Conservation (phyloP, 495 filamentous ascomycete genomes). For the Neurospora africana region DNA sequence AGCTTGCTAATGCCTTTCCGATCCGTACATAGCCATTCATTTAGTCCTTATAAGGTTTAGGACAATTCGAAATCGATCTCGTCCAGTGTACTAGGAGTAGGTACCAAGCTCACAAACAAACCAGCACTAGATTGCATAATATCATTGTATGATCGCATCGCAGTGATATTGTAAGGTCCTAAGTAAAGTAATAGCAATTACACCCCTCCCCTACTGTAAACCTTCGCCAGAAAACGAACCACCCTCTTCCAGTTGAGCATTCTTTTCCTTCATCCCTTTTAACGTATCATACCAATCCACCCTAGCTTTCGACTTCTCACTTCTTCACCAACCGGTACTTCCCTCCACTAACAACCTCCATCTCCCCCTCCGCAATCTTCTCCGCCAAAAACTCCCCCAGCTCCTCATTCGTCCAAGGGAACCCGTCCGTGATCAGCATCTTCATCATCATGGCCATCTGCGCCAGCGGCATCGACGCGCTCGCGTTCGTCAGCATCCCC, state of each 20-base stretch:
- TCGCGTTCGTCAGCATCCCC: slow-evolving; percentile 89
- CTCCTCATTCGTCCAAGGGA: slow-evolving; percentile 66
- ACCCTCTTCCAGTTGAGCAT: background rate
- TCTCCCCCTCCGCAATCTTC: slow-evolving; percentile 58
- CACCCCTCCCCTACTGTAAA: background rate
- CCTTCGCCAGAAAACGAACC: background rate
- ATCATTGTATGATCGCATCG: background rate
- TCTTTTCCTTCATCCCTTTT: background rate
- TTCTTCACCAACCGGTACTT: slow-evolving; percentile 54
- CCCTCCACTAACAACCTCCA: slow-evolving; percentile 60
- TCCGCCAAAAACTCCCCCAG: slow-evolving; percentile 65
- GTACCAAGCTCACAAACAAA: no score
- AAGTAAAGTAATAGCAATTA: background rate
- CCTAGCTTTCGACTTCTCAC: slow-evolving; percentile 10
- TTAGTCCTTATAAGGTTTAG: no score
- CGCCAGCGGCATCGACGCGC: slow-evolving; percentile 59
- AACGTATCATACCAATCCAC: background rate
- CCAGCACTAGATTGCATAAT: no score
- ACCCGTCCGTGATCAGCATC: slow-evolving; percentile 77
- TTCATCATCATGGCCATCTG: slow-evolving; percentile 90
- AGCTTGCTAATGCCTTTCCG: no score
- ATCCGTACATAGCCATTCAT: no score
- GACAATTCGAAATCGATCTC: no score
- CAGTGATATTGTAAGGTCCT: background rate
- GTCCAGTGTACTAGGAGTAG: no score